Evolutionary conservation across 2,329 filamentous ascomycete species (phyloP), one percentile per base, ranked within the genome.

Genomic region (Aureobasidium sp.): DNA sequence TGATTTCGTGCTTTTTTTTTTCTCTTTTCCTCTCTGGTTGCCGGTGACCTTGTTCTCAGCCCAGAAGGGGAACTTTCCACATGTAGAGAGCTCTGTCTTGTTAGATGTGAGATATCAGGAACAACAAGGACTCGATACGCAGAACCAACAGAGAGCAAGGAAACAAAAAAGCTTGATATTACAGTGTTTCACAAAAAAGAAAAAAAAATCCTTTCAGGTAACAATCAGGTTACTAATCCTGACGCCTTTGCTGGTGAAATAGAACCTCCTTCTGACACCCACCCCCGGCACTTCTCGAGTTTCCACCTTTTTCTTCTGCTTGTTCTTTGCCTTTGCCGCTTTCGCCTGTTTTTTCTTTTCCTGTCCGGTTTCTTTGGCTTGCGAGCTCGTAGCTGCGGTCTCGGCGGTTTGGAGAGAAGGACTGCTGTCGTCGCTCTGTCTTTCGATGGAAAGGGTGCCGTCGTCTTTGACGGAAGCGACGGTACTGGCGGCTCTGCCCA

Each of bases 241-340:
- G 39, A 90, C 70, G 0, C 90, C 90, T 68, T 91, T 84, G 58
- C 88, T 94, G 64, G 86, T 81, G 38, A 96, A 82, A 63, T 81
- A 81, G 68, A 90, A 96, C 62, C 88, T 76, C 65, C 90, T 79
- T 63, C 86, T 80, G 57, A 96, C 72, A 0, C 88, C 90, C 2
- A 96, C 68, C 3, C 81, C 83, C 45, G 72, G 75, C 6, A 39
- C 25, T 19, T 38, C 32, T 16, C n/a, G 11, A 12, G n/a, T n/a
- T n/a, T n/a, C n/a, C n/a, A 6, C 19, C 11, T 34, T 29, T 21
- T 34, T 34, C 17, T 85, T 81, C 47, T 73, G 70, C 40, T 70
- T 74, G 29, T 93, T 73, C 55, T 83, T 69, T 21, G 77, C 74
- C 61, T 88, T 85, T 14, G 80, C 80, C 53, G 76, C 48, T 55